Evolutionary conservation across 2,329 filamentous ascomycete species (phyloP).

Genomic region (Botrytis deweyae): DNA sequence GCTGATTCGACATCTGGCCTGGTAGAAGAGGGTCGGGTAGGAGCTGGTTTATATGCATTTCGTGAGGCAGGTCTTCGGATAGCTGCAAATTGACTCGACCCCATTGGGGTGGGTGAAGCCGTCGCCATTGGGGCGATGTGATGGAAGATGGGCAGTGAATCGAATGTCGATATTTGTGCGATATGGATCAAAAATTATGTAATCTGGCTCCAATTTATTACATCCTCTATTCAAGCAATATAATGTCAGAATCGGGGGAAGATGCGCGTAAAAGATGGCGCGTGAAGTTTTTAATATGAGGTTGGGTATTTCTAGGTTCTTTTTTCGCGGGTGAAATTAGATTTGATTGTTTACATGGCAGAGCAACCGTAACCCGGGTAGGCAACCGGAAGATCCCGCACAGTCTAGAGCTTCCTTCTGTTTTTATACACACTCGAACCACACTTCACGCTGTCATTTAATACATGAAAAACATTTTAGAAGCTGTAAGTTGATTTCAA

Average conservation of each 20-base stretch:
- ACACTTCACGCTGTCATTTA: neutral
- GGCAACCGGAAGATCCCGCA: neutral
- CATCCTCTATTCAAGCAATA: slow-evolving; percentile 25
- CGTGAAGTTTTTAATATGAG: neutral
- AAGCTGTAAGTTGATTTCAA: too few relatives aligned
- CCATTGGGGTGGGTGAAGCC: slow-evolving; percentile 56
- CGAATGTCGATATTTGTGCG: slow-evolving; percentile 19
- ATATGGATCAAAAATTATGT: slow-evolving; percentile 21
- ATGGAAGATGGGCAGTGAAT: neutral
- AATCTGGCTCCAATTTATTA: slow-evolving; percentile 30
- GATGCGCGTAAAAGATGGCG: slow-evolving; percentile 31
- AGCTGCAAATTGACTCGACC: slow-evolving; percentile 47
- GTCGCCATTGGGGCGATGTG: slow-evolving; percentile 46
- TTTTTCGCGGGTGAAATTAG: neutral
- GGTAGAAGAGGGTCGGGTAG: slow-evolving; percentile 45
- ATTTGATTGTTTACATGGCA: slow-evolving; percentile 12
- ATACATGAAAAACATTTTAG: neutral
- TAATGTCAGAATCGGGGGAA: slow-evolving; percentile 26
- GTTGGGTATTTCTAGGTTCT: neutral
- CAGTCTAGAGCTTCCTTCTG: neutral
- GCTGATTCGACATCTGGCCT: slow-evolving; percentile 35
- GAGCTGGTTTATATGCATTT: slow-evolving; percentile 53
- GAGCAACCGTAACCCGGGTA: neutral
- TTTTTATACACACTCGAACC: neutral
- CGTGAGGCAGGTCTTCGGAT: slow-evolving; percentile 53